phyloP scores from a whole-genome alignment of 768 basidiomycete genomes.

The Amyloporia xantha region DNA sequence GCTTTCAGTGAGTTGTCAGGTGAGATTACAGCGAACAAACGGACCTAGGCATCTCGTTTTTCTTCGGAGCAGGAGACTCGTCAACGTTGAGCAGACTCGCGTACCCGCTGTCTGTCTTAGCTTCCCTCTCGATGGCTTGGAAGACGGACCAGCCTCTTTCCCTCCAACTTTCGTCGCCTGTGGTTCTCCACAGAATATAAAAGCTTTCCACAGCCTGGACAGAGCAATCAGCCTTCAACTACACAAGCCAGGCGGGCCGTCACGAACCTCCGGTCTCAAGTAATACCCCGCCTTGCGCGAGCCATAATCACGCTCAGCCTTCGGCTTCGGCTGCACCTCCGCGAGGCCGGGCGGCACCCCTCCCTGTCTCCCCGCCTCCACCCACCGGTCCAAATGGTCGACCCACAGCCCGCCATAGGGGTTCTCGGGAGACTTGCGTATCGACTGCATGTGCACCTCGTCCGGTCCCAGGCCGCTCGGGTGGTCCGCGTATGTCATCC shows the following conservation, averaged over 20 bases:
- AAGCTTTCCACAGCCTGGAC: slow-evolving; percentile 74
- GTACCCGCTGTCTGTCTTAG: slow-evolving; percentile 56
- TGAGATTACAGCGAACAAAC: background rate
- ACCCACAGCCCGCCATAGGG: slow-evolving; percentile 23
- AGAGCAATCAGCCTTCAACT: no score
- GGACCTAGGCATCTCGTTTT: slow-evolving; percentile 68
- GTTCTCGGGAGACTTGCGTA: slow-evolving; percentile 3
- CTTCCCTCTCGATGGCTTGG: slow-evolving; percentile 54
- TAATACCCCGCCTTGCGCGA: slow-evolving; percentile 43
- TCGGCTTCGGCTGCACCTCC: slow-evolving; percentile 30
- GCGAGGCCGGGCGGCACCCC: slow-evolving; percentile 50
- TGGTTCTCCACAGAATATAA: slow-evolving; percentile 66
- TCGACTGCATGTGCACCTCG: slow-evolving; percentile 28
- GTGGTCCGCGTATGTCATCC: slow-evolving; percentile 66
- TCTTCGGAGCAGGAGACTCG: slow-evolving; percentile 29
- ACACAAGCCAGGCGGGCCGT: no score
- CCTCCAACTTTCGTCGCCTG: slow-evolving; percentile 64
- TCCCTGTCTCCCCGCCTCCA: slow-evolving; percentile 16
- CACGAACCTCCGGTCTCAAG: slow-evolving; percentile 61
- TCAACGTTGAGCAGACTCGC: slow-evolving; percentile 50
- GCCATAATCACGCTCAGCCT: slow-evolving; percentile 42
- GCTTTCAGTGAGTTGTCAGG: background rate
- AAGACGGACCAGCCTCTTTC: slow-evolving; percentile 69
- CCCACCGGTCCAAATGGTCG: slow-evolving; percentile 39
- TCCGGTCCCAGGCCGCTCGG: slow-evolving; percentile 68